Base-by-base conservation (phyloP, 305 asterid genomes). In the Fraxinus paxiana region DNA sequence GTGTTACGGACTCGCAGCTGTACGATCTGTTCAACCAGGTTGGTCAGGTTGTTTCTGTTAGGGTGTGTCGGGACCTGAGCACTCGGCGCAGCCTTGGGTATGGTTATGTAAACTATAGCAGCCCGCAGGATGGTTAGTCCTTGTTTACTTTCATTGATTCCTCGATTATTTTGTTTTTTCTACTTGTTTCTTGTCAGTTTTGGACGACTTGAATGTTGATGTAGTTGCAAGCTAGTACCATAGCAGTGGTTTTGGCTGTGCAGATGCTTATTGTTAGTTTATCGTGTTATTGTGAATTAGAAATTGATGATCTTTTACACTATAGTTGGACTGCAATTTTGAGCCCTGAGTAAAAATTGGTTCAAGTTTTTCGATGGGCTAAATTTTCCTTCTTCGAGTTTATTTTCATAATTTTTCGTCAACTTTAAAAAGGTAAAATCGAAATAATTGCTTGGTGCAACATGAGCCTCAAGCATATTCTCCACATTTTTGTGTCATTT, bases 1-100 rank as follows among this genome's bases (percentile, higher is more conserved):
- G 38, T 20, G 86, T 88, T 75, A 83, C 84, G 22, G 90, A 88
- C 41, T 80, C 90, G 59, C 90, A 88, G 83, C 80, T 87, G 80
- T 88, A 81, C 28, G 88, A 88, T 81, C 71, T 87, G 82, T 88
- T 88, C 80, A 88, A 81, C 80, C 88, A 87, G 83, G 84, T 71
- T 4, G 89, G 87, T 46, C 88, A 65, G 82, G 90, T 88, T 26
- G 85, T 88, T 8, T 87, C 89, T 1, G 91, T 88, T 75, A 80
- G 91, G 86, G 87, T 88, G 73, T 88, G 91, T 73, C 72, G 89
- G 83, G 90, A 87, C 83, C 38, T 83, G 70, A 73, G 78, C 73
- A 65, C 85, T 59, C 79, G 84, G 65, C 84, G 88, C 38, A 87
- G 90, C 41, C 87, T 87, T 13, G 90, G 90, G 61, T 88, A 88